Percentiles rank a stretch among this genome's conserved stretches.
phyloP scores from a whole-genome alignment of 1,284 basidiomycete genomes.

The Apiotrichum mycotoxinovorans region DNA sequence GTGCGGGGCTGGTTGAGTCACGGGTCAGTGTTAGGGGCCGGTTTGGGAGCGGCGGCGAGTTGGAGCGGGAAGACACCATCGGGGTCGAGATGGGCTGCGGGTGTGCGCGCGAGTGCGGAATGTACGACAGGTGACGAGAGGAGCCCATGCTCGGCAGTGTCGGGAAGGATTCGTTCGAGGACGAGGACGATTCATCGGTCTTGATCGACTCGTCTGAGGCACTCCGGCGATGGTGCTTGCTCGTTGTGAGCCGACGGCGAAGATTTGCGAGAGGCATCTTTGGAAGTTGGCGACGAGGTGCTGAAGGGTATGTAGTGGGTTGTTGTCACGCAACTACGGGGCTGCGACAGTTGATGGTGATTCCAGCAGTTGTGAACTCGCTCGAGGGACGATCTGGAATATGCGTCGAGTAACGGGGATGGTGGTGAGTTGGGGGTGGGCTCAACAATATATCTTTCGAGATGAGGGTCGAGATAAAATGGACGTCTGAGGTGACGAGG shows the following conservation, averaged over 20 bases:
- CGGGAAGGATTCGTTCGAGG: neutral
- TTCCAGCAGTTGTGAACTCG: too few relatives aligned
- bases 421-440: too few relatives aligned
- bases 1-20: neutral
- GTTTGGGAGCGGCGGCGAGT: neutral
- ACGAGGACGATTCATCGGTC: neutral
- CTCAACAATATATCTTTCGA: too few relatives aligned
- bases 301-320: neutral
- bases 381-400: too few relatives aligned
- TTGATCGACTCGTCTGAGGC: neutral
- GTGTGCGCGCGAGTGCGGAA: neutral
- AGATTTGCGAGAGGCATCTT: neutral
- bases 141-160: neutral
- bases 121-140: neutral
- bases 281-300: neutral
- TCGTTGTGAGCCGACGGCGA: neutral
- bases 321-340: too few relatives aligned
- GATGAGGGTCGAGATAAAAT: too few relatives aligned
- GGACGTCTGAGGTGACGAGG: too few relatives aligned
- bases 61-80: neutral
- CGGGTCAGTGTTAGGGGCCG: neutral
- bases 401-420: too few relatives aligned
- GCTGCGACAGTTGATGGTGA: too few relatives aligned
- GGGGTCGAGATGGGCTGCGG: too few relatives aligned
- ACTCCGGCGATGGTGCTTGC: slow-evolving; percentile 3